Percentiles rank a stretch among this genome's conserved stretches.
These are phyloP conservation scores for Dictyostelium capitatum DNA, from an alignment of 78 protist species.

Conservation along the genomic window DNA sequence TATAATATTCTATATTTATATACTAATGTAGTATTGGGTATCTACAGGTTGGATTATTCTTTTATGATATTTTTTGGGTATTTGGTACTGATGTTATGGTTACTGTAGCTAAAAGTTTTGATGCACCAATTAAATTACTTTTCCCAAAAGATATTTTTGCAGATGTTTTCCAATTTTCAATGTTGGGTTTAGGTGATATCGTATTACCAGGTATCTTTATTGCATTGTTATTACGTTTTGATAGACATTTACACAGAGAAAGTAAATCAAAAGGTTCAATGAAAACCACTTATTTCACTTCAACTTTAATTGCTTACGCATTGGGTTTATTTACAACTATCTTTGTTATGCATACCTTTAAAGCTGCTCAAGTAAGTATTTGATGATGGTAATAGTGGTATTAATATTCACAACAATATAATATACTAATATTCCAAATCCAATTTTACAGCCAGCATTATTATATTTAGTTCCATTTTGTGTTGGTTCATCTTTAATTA, in stretches of 20 bases:
- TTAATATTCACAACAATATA: too few species aligned
- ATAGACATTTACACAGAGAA: constrained; percentile 25
- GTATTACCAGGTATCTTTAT: constrained; percentile 96
- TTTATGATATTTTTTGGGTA: constrained; percentile 98
- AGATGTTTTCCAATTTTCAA: constrained; percentile 79
- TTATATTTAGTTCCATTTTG: constrained; percentile 94
- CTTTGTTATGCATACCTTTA: constrained; percentile 91
- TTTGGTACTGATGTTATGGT: constrained; percentile 97
- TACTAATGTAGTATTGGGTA: too few species aligned
- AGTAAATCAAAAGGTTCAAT: background rate
- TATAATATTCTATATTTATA: too few species aligned
- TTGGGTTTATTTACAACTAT: constrained; percentile 90
- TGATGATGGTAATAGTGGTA: background rate
- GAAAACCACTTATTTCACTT: constrained; percentile 82
- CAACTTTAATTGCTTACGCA: constrained; percentile 81
- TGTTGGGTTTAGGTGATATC: constrained; percentile 98
- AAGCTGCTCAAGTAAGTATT: constrained; percentile 92
- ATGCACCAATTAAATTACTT: constrained; percentile 96
- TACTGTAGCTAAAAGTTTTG: constrained; percentile 94
- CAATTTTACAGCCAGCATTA: constrained; percentile 90
- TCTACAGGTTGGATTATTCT: constrained; percentile 93
- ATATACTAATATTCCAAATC: background rate
- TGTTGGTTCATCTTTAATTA: constrained; percentile 49
- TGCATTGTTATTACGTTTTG: constrained; percentile 92
- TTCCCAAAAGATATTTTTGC: constrained; percentile 89